phyloP scores from a whole-genome alignment of 2,329 filamentous ascomycete genomes.

The Talaromyces funiculosus region DNA sequence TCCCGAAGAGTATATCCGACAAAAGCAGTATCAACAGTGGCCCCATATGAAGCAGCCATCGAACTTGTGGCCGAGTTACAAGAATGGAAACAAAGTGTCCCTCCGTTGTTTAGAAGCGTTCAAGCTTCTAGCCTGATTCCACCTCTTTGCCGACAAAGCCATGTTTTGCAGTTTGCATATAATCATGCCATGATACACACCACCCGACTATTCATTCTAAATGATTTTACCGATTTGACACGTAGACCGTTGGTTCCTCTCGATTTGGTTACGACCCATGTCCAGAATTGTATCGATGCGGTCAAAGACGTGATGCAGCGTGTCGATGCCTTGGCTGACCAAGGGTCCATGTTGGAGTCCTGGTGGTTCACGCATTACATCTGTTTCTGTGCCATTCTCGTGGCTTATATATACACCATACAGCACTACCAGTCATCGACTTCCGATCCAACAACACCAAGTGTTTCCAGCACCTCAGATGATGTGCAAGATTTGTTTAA shows the following conservation, averaged over 20 bases:
- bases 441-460: constrained; percentile 20
- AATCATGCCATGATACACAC: constrained; percentile 36
- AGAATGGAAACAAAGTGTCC: constrained; percentile 32
- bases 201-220: constrained; percentile 33
- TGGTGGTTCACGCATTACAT: constrained; percentile 43
- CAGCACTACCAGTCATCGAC: constrained; percentile 26
- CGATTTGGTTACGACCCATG: constrained; percentile 31
- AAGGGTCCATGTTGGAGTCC: constrained; percentile 33
- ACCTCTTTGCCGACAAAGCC: constrained; percentile 34
- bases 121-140: constrained; percentile 33
- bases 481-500: constrained; percentile 30
- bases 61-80: constrained; percentile 32
- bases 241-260: constrained; percentile 26
- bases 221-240: constrained; percentile 33
- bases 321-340: constrained; percentile 31
- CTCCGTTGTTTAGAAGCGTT: constrained; percentile 33
- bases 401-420: constrained; percentile 40
- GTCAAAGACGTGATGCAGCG: constrained; percentile 37
- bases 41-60: constrained; percentile 28
- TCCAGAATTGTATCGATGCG: constrained; percentile 40
- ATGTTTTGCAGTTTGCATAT: constrained; percentile 35
- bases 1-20: constrained; percentile 42
- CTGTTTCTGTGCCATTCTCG: constrained; percentile 38
- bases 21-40: constrained; percentile 25
- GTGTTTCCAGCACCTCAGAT: constrained; percentile 18